These are phyloP conservation scores for Amylocystis lapponica DNA, from an alignment of 768 basidiomycete genomes.

Conservation along the genomic window DNA sequence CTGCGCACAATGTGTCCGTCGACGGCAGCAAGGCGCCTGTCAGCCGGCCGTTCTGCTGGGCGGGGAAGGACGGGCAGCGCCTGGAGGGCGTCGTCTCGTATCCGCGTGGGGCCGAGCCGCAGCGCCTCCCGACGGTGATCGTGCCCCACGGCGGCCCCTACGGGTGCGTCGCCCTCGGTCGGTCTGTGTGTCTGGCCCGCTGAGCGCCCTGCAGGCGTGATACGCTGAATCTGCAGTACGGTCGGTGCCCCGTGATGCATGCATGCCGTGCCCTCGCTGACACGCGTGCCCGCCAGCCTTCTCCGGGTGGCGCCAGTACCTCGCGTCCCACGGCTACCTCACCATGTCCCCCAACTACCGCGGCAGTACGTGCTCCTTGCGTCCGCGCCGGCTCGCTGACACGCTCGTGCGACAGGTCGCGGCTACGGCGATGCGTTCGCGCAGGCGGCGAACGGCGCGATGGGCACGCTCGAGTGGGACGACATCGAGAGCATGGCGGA, in stretches of 20 bases:
- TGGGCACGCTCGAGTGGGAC: constrained; percentile 2
- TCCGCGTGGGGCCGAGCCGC: background rate
- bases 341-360: constrained; percentile 2
- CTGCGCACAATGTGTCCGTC: background rate
- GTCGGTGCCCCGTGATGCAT: background rate
- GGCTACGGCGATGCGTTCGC: constrained; percentile 2
- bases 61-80: background rate
- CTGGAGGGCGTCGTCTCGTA: constrained; percentile 1
- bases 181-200: background rate
- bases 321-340: constrained; percentile 2
- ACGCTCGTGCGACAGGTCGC: background rate
- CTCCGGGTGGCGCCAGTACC: constrained; percentile 1
- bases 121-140: background rate
- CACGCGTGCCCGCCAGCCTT: background rate
- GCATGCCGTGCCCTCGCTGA: background rate
- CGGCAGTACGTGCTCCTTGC: constrained; percentile 3
- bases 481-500: constrained; percentile 3
- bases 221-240: background rate
- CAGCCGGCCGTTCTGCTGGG: background rate
- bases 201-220: background rate
- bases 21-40: background rate
- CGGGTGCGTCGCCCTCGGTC: background rate
- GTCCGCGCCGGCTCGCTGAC: too few species aligned
- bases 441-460: background rate
- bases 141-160: constrained; percentile 2